phyloP scores from a whole-genome alignment of 495 filamentous ascomycete genomes.

The Neurospora sublineolata region DNA sequence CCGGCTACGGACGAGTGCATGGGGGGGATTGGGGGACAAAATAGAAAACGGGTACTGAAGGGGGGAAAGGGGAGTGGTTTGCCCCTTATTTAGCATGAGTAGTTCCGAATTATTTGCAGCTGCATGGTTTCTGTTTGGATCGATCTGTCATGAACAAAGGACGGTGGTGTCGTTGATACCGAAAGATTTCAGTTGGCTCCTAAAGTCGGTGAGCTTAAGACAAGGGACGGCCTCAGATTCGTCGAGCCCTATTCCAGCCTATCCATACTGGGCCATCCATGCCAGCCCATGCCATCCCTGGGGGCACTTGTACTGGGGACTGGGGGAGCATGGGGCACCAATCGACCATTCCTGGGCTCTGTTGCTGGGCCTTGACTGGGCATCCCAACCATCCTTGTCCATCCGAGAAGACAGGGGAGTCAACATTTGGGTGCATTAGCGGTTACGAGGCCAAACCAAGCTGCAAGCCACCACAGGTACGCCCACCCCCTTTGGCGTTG shows the following conservation, averaged over 20 bases:
- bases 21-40: neutral
- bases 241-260: neutral
- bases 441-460: conserved; percentile 10
- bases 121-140: conserved; percentile 10
- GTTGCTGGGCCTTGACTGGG: neutral
- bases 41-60: neutral
- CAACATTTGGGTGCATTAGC: conserved; percentile 12
- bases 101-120: conserved; percentile 3
- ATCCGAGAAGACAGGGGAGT: conserved; percentile 15
- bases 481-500: conserved; percentile 8
- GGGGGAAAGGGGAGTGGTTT: neutral
- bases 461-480: conserved; percentile 20
- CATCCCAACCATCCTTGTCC: conserved; percentile 3
- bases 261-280: neutral
- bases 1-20: neutral
- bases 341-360: neutral
- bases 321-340: neutral
- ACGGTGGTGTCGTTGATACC: conserved; percentile 7
- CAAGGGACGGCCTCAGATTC: conserved; percentile 4
- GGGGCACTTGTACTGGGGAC: neutral
- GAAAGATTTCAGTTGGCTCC: conserved; percentile 10
- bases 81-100: neutral
- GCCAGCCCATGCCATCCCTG: neutral
- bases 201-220: conserved; percentile 28
- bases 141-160: conserved; percentile 2